Percentiles rank a stretch among this genome's conserved stretches.
These are phyloP conservation scores for Stachybotrys chlorohalonatus DNA, from an alignment of 2,329 filamentous ascomycete species.

Conservation along the genomic window DNA sequence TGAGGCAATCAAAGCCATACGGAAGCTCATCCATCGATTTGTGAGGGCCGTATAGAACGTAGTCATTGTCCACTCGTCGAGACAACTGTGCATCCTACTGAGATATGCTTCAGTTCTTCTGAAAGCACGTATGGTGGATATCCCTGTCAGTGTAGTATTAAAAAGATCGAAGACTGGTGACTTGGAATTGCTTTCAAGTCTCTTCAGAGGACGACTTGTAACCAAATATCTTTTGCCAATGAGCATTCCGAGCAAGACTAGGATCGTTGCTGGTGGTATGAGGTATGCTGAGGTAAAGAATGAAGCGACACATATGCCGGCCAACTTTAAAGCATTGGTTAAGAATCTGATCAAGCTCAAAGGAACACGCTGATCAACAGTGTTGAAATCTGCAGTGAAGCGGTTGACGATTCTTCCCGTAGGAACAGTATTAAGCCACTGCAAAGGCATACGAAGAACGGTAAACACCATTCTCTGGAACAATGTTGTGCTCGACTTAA, in stretches of 20 bases:
- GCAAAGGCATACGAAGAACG: constrained; percentile 62
- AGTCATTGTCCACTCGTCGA: constrained; percentile 59
- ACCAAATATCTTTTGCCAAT: constrained; percentile 55
- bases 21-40: constrained; percentile 69
- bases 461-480: constrained; percentile 59
- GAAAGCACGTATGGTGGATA: constrained; percentile 71
- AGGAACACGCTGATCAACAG: constrained; percentile 59
- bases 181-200: constrained; percentile 68
- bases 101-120: constrained; percentile 59
- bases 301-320: constrained; percentile 58
- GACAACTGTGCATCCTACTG: constrained; percentile 56
- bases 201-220: constrained; percentile 67
- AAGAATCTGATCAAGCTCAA: constrained; percentile 53
- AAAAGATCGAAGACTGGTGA: constrained; percentile 77
- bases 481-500: constrained; percentile 58
- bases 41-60: constrained; percentile 63
- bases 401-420: constrained; percentile 69
- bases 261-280: constrained; percentile 48
- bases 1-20: constrained; percentile 61
- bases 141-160: constrained; percentile 60
- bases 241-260: constrained; percentile 49
- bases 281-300: constrained; percentile 60
- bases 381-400: constrained; percentile 69
- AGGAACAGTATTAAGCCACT: constrained; percentile 74
- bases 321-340: constrained; percentile 50